Percentiles rank a stretch among this genome's conserved stretches.
phyloP scores from a whole-genome alignment of 148 eudicot species.

The Persicaria tinctoria region DNA sequence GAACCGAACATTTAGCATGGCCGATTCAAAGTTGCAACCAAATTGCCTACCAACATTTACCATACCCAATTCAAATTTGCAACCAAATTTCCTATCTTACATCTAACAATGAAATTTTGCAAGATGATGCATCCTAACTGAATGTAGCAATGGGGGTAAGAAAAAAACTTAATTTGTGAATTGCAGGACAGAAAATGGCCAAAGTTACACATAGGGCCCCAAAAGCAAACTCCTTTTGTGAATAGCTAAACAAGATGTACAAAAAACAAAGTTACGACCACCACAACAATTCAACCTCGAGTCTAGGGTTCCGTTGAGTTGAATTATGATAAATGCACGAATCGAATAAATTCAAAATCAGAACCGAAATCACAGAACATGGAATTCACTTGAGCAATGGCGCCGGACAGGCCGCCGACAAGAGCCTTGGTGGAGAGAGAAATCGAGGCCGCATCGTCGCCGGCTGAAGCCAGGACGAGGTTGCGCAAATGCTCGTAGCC shows the following conservation, averaged over 20 bases:
- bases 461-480: conserved; percentile 12
- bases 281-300: too few species aligned
- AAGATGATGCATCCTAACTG: neutral
- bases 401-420: conserved; percentile 76
- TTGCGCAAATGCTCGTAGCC: conserved; percentile 60
- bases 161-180: too few species aligned
- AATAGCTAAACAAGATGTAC: neutral
- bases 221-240: neutral
- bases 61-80: too few species aligned
- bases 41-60: neutral
- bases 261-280: too few species aligned
- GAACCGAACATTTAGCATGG: neutral
- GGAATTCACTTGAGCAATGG: conserved; percentile 65
- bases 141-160: neutral
- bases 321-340: neutral
- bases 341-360: conserved; percentile 5
- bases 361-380: neutral
- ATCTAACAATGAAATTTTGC: neutral
- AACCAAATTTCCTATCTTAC: too few species aligned
- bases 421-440: conserved; percentile 49
- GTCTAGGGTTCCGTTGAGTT: neutral
- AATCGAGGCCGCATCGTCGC: conserved; percentile 17
- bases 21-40: neutral
- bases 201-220: too few species aligned
- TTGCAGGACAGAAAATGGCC: too few species aligned